Percentiles rank a stretch among this genome's conserved stretches.
These are phyloP conservation scores for Zea mays DNA, from an alignment of 176 grass and related monocot species.

Conservation along the genomic window Zm-B73-REFERENCE-NAM-5.0 NC_050096.1:300196501-300197000, in stretches of 20 bases:
- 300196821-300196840: background rate
- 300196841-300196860: slow-evolving; percentile 3
- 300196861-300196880: background rate
- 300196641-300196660: background rate
- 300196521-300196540: no score
- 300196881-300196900: background rate
- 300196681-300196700: background rate
- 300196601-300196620: no score
- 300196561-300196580: no score
- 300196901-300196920: background rate
- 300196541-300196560: no score
- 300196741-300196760: background rate
- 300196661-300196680: background rate
- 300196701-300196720: no score
- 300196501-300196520: no score
- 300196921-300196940: slow-evolving; percentile 55
- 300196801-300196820: background rate
- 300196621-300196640: no score
- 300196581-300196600: no score
- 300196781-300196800: background rate
- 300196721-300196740: background rate
- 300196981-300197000: slow-evolving; percentile 82
- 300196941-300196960: slow-evolving; percentile 73
- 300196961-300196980: slow-evolving; percentile 76
- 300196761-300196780: background rate